Evolutionary conservation across 129 eudicot species (phyloP).

Genomic region (Pulicaria dysenterica): DNA sequence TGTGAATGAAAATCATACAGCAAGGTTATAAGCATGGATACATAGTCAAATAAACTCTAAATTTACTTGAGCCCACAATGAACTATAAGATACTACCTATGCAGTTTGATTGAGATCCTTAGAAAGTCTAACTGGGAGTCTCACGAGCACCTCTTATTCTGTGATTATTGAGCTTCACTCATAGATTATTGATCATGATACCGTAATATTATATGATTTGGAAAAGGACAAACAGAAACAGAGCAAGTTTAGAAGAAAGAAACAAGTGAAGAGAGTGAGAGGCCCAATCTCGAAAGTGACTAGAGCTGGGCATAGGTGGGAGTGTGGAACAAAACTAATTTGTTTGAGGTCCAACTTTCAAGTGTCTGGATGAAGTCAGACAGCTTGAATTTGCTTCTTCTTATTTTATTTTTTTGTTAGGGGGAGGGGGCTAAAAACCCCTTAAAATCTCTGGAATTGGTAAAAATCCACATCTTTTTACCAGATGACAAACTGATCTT

Average conservation of each 20-base stretch:
- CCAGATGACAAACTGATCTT: no score
- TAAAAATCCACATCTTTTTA: no score
- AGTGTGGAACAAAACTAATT: background rate
- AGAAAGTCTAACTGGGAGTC: background rate
- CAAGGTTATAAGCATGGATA: background rate
- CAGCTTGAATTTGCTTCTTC: no score
- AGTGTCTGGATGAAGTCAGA: background rate
- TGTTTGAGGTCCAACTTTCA: constrained; percentile 1
- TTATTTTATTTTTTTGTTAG: no score
- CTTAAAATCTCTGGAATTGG: no score
- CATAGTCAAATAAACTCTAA: no score
- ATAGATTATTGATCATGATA: background rate
- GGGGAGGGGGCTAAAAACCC: no score
- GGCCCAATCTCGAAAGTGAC: background rate
- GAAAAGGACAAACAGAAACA: background rate
- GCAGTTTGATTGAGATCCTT: constrained; percentile 5
- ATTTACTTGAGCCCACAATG: background rate
- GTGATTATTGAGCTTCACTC: background rate
- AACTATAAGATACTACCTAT: background rate
- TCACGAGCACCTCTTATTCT: background rate
- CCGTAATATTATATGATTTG: background rate
- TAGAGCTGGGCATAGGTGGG: no score
- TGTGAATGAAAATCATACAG: background rate
- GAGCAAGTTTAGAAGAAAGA: background rate
- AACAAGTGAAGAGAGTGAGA: background rate